Evolutionary conservation across 768 basidiomycete genomes (phyloP).

Genomic region (Termitomyces eurrhizus): DNA sequence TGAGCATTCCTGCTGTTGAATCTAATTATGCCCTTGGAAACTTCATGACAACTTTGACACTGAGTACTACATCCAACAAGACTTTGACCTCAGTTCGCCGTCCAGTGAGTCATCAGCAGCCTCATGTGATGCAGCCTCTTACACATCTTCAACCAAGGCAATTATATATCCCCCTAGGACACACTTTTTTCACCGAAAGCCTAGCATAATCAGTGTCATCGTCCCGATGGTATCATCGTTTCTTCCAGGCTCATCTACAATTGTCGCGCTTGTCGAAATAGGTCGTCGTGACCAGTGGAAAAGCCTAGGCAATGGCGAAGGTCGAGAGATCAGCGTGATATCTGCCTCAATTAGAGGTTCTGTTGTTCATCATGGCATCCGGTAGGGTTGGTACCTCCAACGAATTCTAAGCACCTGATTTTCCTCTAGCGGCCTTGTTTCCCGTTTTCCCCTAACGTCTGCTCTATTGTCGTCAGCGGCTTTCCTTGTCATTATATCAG

Average conservation of each 20-base stretch:
- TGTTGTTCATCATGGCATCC: constrained; percentile 63
- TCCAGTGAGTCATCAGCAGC: constrained; percentile 49
- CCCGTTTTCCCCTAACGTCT: constrained; percentile 62
- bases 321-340: constrained; percentile 67
- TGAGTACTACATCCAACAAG: constrained; percentile 57
- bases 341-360: constrained; percentile 59
- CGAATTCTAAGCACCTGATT: constrained; percentile 1
- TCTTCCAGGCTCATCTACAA: constrained; percentile 38
- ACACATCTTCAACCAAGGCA: constrained; percentile 36
- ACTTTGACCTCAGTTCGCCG: constrained; percentile 58
- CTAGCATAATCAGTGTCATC: constrained; percentile 41
- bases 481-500: constrained; percentile 45
- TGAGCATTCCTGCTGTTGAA: constrained; percentile 61
- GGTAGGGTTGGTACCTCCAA: constrained; percentile 37
- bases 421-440: constrained; percentile 54
- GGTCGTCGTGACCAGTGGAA: constrained; percentile 76
- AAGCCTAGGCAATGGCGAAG: constrained; percentile 62
- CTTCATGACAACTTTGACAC: constrained; percentile 71
- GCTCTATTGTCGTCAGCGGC: constrained; percentile 40
- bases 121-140: background rate
- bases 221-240: constrained; percentile 59
- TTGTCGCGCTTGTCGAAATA: constrained; percentile 62
- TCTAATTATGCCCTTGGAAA: constrained; percentile 75
- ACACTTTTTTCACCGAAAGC: constrained; percentile 34
- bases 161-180: constrained; percentile 48